These are phyloP conservation scores for Cladosporium sp. DNA, from an alignment of 2,329 filamentous ascomycete species.

Conservation along the genomic window DNA sequence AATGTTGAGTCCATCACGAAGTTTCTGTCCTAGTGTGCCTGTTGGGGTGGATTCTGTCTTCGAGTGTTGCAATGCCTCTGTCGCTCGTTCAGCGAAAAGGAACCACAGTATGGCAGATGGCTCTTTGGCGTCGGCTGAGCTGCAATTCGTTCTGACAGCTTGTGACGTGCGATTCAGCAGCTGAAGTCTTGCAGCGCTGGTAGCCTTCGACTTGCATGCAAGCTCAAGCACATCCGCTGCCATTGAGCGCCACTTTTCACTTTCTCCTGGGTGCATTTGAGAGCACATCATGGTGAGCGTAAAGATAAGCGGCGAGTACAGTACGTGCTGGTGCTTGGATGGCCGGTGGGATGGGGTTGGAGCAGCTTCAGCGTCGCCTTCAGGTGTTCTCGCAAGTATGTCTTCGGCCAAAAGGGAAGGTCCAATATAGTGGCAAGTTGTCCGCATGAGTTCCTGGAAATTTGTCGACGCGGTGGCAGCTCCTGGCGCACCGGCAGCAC, in stretches of 20 bases:
- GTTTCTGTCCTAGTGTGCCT: slow-evolving; percentile 57
- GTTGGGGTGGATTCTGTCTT: slow-evolving; percentile 4
- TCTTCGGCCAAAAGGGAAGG: slow-evolving; percentile 41
- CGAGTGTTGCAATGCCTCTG: slow-evolving; percentile 2
- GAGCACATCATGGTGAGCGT: slow-evolving; percentile 39
- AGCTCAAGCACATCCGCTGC: slow-evolving; percentile 6
- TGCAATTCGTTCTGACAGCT: not conserved
- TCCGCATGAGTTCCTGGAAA: slow-evolving; percentile 17
- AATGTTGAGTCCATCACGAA: slow-evolving; percentile 67
- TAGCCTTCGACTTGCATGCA: slow-evolving; percentile 16
- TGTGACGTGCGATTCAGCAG: slow-evolving; percentile 17
- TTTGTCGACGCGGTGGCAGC: slow-evolving; percentile 4
- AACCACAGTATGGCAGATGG: not conserved
- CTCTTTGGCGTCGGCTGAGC: not conserved
- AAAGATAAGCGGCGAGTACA: slow-evolving; percentile 64
- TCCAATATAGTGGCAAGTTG: slow-evolving; percentile 23
- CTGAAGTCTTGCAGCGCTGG: slow-evolving; percentile 16
- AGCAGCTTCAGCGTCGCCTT: slow-evolving; percentile 62
- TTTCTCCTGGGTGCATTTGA: not conserved
- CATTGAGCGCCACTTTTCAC: not conserved
- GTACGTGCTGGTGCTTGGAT: slow-evolving; percentile 52
- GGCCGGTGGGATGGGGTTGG: slow-evolving; percentile 65
- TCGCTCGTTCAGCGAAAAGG: slow-evolving; percentile 1
- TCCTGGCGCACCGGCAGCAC: slow-evolving; percentile 19
- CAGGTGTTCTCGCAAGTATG: slow-evolving; percentile 46